Conservation (phyloP, 2,329 filamentous ascomycete genomes). For the Colletotrichum spinosum region DNA sequence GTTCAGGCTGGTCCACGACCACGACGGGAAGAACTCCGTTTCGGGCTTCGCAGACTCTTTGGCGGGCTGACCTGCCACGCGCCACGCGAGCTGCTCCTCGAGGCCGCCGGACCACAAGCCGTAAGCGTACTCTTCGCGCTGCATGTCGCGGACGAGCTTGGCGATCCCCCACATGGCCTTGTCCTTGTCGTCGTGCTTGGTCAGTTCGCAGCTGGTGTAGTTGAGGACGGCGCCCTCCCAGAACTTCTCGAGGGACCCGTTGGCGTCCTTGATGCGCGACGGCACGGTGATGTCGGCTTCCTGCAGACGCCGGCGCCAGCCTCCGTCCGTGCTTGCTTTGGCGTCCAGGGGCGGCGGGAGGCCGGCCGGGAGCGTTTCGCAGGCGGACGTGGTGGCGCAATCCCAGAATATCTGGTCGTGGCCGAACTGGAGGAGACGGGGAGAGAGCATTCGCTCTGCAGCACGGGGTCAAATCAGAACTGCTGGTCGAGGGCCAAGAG, state of each 20-base stretch:
- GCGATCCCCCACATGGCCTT: constrained; percentile 40
- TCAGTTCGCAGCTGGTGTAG: constrained; percentile 40
- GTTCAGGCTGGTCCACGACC: constrained; percentile 15
- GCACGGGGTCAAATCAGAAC: not conserved
- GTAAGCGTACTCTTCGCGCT: constrained; percentile 21
- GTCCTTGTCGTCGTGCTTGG: constrained; percentile 32
- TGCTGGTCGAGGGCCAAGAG: not conserved
- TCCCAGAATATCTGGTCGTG: constrained; percentile 41
- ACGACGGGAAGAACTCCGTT: not conserved
- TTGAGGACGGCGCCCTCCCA: constrained; percentile 38
- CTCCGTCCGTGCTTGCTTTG: constrained; percentile 4
- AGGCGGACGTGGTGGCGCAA: constrained; percentile 39
- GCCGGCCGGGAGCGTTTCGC: constrained; percentile 38
- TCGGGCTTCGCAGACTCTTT: not conserved
- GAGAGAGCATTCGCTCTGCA: constrained; percentile 38
- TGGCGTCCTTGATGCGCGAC: not conserved
- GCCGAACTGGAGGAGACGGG: constrained; percentile 40
- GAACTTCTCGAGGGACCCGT: constrained; percentile 30
- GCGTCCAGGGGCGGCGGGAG: constrained; percentile 32
- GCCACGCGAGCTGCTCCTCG: constrained; percentile 40
- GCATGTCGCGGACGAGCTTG: constrained; percentile 17
- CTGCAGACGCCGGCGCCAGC: constrained; percentile 21
- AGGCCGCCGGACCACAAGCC: constrained; percentile 39
- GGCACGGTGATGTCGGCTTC: not conserved
- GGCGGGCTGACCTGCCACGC: not conserved